Base-by-base conservation (phyloP, 2,329 filamentous ascomycete genomes). In the Aspergillus pseudoterreus region DNA sequence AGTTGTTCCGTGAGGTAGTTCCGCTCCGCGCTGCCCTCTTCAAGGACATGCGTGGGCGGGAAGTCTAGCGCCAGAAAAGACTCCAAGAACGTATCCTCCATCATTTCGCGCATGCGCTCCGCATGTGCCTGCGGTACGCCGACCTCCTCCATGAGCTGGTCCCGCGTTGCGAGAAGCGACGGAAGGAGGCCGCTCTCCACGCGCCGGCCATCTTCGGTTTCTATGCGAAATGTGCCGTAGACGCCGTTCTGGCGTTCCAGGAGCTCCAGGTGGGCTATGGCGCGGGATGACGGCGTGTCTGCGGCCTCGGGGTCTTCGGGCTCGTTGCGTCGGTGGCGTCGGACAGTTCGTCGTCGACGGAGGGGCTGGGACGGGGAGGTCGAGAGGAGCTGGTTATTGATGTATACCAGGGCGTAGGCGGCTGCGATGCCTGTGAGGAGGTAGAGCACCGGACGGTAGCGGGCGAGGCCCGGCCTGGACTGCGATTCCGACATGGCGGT, bases 41-140 rank as follows among this genome's bases (percentile, higher is more conserved):
- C 60, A 10, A 74, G 55, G 1, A 57, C 64, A 58, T 74, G 71
- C 1, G 61, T 58, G 2, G 71, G 60, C 4, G 67, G 70, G 30
- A 73, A 72, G 44, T 75, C 71, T 33, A 73, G 56, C 1, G 71
- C 69, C 30, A 75, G 60, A 43, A 75, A 75, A 2, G 71, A 71
- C 50, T 74, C 71, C 35, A 75, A 51, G 51, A 75, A 74, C 1
- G 69, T 69, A 46, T 74, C 69, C 51, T 75, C 72, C 68, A 74
- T 73, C 66, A 72, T 71, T 51, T 70, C 66, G 49, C 70, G 70
- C 67, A 73, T 72, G 49, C 69, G 63, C 51, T 69, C 66, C 17
- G 72, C 72, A 55, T 73, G 68, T 27, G 66, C 69, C 41, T 60
- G 55, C 1, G 65, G 63, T 14, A 73, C 65, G 10, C 69, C 70